phyloP scores from a whole-genome alignment of 2,329 filamentous ascomycete genomes.

The Fusarium nygamai region DNA sequence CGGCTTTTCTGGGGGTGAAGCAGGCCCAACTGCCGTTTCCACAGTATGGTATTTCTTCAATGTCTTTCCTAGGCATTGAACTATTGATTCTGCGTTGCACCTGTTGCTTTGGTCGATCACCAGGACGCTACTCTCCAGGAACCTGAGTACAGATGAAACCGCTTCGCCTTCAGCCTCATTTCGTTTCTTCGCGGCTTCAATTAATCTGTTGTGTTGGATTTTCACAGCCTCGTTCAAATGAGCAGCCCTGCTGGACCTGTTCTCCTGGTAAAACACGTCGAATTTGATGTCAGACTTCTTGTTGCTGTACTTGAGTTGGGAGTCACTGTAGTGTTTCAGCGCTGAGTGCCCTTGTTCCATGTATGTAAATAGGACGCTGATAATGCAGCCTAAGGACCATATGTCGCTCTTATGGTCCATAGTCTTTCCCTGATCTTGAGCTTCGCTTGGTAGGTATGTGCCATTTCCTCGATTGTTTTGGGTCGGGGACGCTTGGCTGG shows the following conservation, averaged over 20 bases:
- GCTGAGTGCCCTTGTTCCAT: not conserved
- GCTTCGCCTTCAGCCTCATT: not conserved
- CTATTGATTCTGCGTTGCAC: not conserved
- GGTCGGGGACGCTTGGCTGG: not conserved
- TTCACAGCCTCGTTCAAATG: not conserved
- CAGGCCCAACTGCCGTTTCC: not conserved
- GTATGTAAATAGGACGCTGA: not conserved
- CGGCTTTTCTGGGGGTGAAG: rapidly evolving
- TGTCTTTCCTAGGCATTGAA: not conserved
- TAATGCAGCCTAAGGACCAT: not conserved
- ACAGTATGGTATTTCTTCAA: rapidly evolving
- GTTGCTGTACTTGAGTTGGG: not conserved
- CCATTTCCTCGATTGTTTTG: not conserved
- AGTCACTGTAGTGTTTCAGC: rapidly evolving
- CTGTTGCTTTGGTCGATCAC: not conserved
- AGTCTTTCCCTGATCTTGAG: rapidly evolving
- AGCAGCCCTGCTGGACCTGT: not conserved
- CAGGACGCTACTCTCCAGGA: not conserved
- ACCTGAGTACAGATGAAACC: not conserved
- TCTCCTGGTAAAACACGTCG: not conserved
- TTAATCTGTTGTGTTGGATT: not conserved
- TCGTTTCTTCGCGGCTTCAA: not conserved
- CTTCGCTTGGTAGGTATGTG: not conserved
- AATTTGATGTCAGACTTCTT: no score
- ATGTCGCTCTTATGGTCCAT: not conserved